A percentile compares a stretch with the other conserved stretches of the same genome.
Conservation (phyloP, 257 asterid genomes). For the Solanum paucissectum region DNA sequence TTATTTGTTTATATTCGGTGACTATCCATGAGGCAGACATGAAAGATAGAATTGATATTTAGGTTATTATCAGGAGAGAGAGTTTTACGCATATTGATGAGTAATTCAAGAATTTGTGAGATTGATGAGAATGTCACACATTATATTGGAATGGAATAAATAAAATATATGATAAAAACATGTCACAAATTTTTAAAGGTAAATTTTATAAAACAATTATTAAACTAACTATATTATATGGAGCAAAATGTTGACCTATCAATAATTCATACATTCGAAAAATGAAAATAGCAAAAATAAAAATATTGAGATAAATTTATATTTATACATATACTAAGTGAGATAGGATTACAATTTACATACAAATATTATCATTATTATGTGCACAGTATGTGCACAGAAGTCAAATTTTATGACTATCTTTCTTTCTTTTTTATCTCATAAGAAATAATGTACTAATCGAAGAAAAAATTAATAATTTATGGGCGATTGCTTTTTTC, state of each 20-base stretch:
- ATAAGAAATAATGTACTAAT: background rate
- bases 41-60: background rate
- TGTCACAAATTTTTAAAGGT: too few relatives aligned
- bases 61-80: background rate
- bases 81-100: too few relatives aligned
- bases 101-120: background rate
- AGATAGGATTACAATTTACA: too few relatives aligned
- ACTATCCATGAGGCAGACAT: background rate
- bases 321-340: too few relatives aligned
- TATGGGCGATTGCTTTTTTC: background rate
- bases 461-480: background rate
- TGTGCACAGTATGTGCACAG: background rate
- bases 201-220: too few relatives aligned
- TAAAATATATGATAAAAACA: background rate
- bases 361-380: too few relatives aligned
- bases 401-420: background rate
- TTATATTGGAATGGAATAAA: fast-evolving
- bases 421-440: background rate
- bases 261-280: too few relatives aligned
- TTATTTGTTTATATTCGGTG: too few relatives aligned
- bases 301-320: too few relatives aligned
- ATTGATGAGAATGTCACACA: background rate
- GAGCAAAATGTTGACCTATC: too few relatives aligned
- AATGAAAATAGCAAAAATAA: too few relatives aligned
- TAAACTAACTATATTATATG: too few relatives aligned